These are phyloP conservation scores for Citeromyces hawaiiensis DNA, from an alignment of 1,139 yeast species.

Conservation along the genomic window DNA sequence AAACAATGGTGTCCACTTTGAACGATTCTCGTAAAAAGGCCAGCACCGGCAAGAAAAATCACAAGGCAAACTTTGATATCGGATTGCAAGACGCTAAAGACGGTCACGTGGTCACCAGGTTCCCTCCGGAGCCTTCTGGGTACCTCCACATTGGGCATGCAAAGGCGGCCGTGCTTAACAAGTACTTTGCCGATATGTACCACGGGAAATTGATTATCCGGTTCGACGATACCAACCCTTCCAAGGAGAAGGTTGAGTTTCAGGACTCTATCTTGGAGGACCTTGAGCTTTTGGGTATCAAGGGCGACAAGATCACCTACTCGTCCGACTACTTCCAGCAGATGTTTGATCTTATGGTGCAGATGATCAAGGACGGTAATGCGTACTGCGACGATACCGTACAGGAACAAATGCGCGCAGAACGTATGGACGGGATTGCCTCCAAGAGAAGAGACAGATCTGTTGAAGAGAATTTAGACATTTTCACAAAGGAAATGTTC, in stretches of 20 bases:
- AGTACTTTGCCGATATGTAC: conserved; percentile 87
- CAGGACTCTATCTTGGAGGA: conserved; percentile 89
- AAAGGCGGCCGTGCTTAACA: conserved; percentile 90
- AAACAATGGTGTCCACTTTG: conserved; percentile 50
- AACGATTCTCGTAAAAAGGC: conserved; percentile 62
- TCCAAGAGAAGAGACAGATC: conserved; percentile 83
- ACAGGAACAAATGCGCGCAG: conserved; percentile 89
- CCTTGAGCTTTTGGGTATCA: conserved; percentile 75
- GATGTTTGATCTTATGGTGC: conserved; percentile 76
- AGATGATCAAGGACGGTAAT: conserved; percentile 84
- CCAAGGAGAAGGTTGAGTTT: conserved; percentile 86
- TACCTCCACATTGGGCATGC: conserved; percentile 96
- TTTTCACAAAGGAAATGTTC: conserved; percentile 84
- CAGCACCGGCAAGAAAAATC: conserved; percentile 49
- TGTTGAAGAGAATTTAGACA: conserved; percentile 76
- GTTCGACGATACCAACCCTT: conserved; percentile 95
- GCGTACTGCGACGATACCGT: conserved; percentile 97
- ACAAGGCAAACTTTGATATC: conserved; percentile 87
- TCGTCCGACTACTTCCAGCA: conserved; percentile 87
- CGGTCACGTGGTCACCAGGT: conserved; percentile 94
- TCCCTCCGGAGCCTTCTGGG: conserved; percentile 91
- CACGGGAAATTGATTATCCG: conserved; percentile 90
- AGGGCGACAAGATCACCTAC: conserved; percentile 76
- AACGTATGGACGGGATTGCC: conserved; percentile 93
- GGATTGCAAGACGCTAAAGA: conserved; percentile 81